Evolutionary conservation across 495 filamentous ascomycete genomes (phyloP).

Genomic region (Chaetomidium leptoderma): DNA sequence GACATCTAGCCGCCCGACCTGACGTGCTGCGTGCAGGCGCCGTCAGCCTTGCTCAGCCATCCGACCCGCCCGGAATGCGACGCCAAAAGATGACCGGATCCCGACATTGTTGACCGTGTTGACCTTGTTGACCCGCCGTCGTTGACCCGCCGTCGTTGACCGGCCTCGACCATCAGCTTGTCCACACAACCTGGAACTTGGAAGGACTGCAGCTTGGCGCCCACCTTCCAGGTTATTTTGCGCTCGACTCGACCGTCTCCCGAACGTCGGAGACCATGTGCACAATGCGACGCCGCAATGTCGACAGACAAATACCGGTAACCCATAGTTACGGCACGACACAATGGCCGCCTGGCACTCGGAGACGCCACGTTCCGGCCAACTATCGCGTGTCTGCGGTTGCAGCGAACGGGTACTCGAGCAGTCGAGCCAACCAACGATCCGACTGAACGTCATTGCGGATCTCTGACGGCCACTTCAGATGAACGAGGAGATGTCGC

Average conservation of each 20-base stretch:
- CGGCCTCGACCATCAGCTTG: too few relatives aligned
- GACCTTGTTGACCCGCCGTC: not conserved
- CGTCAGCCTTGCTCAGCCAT: conserved; percentile 8
- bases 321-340: not conserved
- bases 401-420: not conserved
- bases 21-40: too few relatives aligned
- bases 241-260: not conserved
- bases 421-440: not conserved
- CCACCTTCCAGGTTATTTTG: not conserved
- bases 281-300: too few relatives aligned
- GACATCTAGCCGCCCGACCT: too few relatives aligned
- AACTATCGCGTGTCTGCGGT: too few relatives aligned
- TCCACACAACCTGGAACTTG: not conserved
- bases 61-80: not conserved
- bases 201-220: not conserved
- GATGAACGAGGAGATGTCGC: conserved; percentile 1
- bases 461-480: not conserved
- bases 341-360: too few relatives aligned
- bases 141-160: too few relatives aligned
- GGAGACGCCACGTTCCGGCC: too few relatives aligned
- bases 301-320: not conserved
- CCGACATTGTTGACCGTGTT: too few relatives aligned
- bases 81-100: not conserved
- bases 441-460: not conserved
- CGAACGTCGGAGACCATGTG: too few relatives aligned